Percentiles rank a stretch among this genome's conserved stretches.
Evolutionary conservation across 164 flowering plant species (phyloP).

Genomic region (Piper longum): DNA sequence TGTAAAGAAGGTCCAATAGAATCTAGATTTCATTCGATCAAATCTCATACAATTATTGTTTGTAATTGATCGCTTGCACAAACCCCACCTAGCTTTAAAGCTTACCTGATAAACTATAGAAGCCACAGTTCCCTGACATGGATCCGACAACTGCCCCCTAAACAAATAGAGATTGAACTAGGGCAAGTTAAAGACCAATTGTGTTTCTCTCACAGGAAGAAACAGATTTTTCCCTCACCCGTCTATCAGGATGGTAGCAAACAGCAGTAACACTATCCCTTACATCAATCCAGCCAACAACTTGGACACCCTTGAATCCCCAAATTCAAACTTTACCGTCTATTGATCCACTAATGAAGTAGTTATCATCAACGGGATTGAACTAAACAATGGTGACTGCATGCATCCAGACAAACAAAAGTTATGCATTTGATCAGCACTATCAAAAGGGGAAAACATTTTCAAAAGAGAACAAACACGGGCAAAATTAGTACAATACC

Average conservation of each 20-base stretch:
- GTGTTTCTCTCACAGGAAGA: neutral
- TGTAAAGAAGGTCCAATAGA: too few relatives aligned
- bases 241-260: conserved; percentile 80
- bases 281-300: conserved; percentile 72
- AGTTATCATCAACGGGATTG: conserved; percentile 71
- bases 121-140: conserved; percentile 51
- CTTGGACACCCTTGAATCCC: conserved; percentile 46
- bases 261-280: conserved; percentile 76
- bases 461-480: neutral
- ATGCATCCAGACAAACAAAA: conserved; percentile 11
- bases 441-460: neutral
- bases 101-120: conserved; percentile 54
- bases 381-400: conserved; percentile 85
- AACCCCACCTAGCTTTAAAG: neutral
- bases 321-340: conserved; percentile 92
- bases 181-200: neutral
- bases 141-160: conserved; percentile 80
- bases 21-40: too few relatives aligned
- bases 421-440: neutral
- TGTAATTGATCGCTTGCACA: too few relatives aligned
- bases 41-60: too few relatives aligned
- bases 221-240: conserved; percentile 26
- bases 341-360: conserved; percentile 88
- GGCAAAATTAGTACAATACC: conserved; percentile 42
- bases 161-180: conserved; percentile 7